Evolutionary conservation across 805 yeast species (phyloP), one percentile per base, ranked within the genome.

Genomic region (Torulaspora gathmanii): DNA sequence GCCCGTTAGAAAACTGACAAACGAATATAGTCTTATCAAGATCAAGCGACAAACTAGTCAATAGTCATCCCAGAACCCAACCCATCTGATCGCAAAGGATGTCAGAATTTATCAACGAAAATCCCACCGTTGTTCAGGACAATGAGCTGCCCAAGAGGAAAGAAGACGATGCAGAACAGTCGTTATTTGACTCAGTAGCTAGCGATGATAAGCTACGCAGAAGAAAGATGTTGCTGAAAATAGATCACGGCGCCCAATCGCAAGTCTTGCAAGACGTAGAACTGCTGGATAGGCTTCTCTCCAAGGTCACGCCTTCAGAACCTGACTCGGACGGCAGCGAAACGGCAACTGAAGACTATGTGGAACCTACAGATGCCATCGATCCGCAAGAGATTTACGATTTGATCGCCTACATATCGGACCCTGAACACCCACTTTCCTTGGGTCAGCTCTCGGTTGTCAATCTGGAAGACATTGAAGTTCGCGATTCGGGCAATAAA

Each of bases 401-500:
- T 61, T 70, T 91, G 38, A 86, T 87, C 2, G 80, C 96, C 5
- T 77, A 83, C 25, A 87, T 89, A 10, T 84, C 95, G 0, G 99
- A 93, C 63, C 99, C 99, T 1, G 99, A 93, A 60, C 99, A 93
- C 64, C 99, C 99, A 0, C 71, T 93, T 34, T 84, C 96, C 0
- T 71, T 93, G 46, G 99, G 96, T 0, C 98, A 93, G 65, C 72
- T 93, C 13, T 91, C 96, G 0, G 97, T 93, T 33, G 96, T 93
- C 1, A 89, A 88, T 56, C 70, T 93, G 39, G 73, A 75, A 5
- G 96, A 95, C 61, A 93, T 93, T 46, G 64, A 69, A 31, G 88
- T 93, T 3, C 70, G 65, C 2, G 85, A 86, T 57, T 70, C 79
- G 9, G 77, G 78, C 4, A 71, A 75, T 41, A 60, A 62, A 37